A percentile compares a stretch with the other conserved stretches of the same genome.
Evolutionary conservation across 257 asterid species (phyloP).

Genomic region (Capsicum chinense): DNA sequence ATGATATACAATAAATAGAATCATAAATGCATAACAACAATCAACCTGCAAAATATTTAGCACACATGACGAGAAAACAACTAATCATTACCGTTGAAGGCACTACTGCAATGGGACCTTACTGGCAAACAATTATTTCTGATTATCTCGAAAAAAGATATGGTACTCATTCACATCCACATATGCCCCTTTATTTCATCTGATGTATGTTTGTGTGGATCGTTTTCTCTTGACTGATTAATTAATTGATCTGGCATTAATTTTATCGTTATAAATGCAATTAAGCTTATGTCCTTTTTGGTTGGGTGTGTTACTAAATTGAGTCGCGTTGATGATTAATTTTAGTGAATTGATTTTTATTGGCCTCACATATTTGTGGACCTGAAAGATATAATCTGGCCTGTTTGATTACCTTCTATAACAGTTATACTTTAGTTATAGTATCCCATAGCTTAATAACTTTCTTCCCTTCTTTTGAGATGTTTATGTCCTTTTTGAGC

Average conservation of each 20-base stretch:
- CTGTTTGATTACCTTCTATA: neutral
- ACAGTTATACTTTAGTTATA: neutral
- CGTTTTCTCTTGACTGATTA: constrained; percentile 12
- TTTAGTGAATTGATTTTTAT: neutral
- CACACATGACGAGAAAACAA: constrained; percentile 50
- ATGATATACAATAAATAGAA: neutral
- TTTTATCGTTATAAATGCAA: neutral
- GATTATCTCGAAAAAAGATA: constrained; percentile 83
- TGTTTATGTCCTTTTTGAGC: neutral
- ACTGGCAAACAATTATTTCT: constrained; percentile 70
- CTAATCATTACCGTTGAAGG: constrained; percentile 90
- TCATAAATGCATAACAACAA: too few species aligned
- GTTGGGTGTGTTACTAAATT: neutral
- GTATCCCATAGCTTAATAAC: neutral
- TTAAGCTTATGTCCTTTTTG: neutral
- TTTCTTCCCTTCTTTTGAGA: neutral
- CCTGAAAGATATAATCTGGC: constrained; percentile 4
- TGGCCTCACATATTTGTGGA: neutral
- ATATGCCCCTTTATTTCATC: constrained; percentile 9
- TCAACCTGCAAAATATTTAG: neutral
- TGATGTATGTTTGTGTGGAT: constrained; percentile 28
- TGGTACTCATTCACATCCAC: constrained; percentile 49
- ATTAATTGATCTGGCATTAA: neutral
- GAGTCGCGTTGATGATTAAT: neutral
- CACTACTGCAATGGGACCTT: constrained; percentile 87